phyloP scores from a whole-genome alignment of 2,329 filamentous ascomycete species.

The Myotisia sp. region DNA sequence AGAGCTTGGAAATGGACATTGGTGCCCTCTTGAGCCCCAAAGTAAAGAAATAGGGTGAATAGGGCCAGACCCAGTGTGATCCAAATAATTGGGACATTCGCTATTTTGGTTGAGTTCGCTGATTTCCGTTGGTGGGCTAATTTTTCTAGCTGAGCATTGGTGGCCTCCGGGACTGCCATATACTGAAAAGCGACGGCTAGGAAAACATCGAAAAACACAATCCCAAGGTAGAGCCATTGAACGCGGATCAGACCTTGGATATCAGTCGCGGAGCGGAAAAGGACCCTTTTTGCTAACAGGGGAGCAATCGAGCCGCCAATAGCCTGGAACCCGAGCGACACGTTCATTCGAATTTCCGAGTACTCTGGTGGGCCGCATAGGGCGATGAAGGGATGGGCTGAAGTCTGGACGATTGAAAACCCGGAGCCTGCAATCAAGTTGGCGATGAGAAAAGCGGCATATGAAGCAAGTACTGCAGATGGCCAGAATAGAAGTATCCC shows the following conservation, averaged over 20 bases:
- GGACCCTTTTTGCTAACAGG: constrained; percentile 43
- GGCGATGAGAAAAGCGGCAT: constrained; percentile 45
- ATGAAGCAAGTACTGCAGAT: constrained; percentile 47
- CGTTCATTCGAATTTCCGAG: constrained; percentile 45
- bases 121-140: constrained; percentile 38
- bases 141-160: constrained; percentile 45
- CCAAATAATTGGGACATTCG: constrained; percentile 39
- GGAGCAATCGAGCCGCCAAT: constrained; percentile 46
- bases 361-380: constrained; percentile 48
- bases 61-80: constrained; percentile 41
- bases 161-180: constrained; percentile 47
- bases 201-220: constrained; percentile 45
- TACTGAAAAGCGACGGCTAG: constrained; percentile 48
- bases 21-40: constrained; percentile 45
- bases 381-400: constrained; percentile 48
- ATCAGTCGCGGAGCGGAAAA: constrained; percentile 38
- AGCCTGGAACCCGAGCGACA: constrained; percentile 49
- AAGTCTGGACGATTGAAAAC: constrained; percentile 45
- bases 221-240: constrained; percentile 52
- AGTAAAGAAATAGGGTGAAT: constrained; percentile 46
- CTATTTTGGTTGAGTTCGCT: constrained; percentile 34
- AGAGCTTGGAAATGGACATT: constrained; percentile 36
- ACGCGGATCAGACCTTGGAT: constrained; percentile 43
- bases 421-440: constrained; percentile 50
- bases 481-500: constrained; percentile 51